A percentile compares a stretch with the other conserved stretches of the same genome.
Conservation (phyloP, 1,284 basidiomycete genomes). For the Somion occarium region DNA sequence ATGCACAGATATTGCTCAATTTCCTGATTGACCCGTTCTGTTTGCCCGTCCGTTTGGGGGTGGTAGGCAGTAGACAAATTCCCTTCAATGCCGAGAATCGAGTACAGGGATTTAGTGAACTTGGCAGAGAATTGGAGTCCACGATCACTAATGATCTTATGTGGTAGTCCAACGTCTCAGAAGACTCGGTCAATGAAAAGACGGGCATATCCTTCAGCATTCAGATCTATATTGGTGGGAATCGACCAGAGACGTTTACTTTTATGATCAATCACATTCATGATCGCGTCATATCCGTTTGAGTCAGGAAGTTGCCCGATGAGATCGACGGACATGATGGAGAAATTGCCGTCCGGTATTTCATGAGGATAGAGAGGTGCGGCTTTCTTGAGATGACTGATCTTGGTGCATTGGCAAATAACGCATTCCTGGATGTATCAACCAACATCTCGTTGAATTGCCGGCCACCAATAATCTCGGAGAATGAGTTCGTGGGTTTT, state of each 20-base stretch:
- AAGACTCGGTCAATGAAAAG: constrained; percentile 28
- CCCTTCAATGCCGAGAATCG: constrained; percentile 7
- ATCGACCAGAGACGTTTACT: constrained; percentile 13
- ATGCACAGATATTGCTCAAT: constrained; percentile 33
- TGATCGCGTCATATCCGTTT: constrained; percentile 7
- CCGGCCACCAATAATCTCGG: constrained; percentile 11
- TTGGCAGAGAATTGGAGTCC: constrained; percentile 23
- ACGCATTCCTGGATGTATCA: constrained; percentile 10
- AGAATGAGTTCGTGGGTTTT: constrained; percentile 11
- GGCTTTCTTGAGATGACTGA: constrained; percentile 3
- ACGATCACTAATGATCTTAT: constrained; percentile 25
- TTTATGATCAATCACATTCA: constrained; percentile 8
- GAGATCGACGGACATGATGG: constrained; percentile 15
- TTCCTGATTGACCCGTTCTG: constrained; percentile 35
- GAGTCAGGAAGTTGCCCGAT: constrained; percentile 8
- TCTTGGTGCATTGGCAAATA: constrained; percentile 6
- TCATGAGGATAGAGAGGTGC: constrained; percentile 8
- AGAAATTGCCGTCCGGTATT: constrained; percentile 8
- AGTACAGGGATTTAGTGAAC: constrained; percentile 23
- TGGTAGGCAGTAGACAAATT: constrained; percentile 22
- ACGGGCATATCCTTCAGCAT: constrained; percentile 25
- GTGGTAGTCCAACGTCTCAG: constrained; percentile 25
- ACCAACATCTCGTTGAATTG: constrained; percentile 5
- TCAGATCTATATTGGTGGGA: constrained; percentile 24
- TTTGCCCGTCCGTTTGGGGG: constrained; percentile 37